A percentile compares a stretch with the other conserved stretches of the same genome.
Evolutionary conservation across 169 alveolate species (phyloP).

Genomic region (Cryptosporidium andersoni): DNA sequence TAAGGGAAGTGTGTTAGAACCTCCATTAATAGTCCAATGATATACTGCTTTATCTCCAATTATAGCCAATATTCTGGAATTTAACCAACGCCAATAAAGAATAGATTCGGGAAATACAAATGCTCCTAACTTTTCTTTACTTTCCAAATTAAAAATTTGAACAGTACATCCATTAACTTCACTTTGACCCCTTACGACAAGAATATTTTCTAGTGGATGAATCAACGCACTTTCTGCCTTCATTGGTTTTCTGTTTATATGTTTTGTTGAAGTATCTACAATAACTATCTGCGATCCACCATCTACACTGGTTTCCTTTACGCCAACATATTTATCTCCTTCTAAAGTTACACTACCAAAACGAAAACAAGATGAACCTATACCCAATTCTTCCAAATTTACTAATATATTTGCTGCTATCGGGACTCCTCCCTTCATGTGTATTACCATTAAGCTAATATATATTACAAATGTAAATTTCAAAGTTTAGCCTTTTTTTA

Average conservation of each 20-base stretch:
- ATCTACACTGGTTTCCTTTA: conserved; percentile 87
- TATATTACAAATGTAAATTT: neutral
- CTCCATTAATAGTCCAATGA: conserved; percentile 88
- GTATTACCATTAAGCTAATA: conserved; percentile 16
- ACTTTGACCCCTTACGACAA: conserved; percentile 91
- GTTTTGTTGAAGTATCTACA: conserved; percentile 84
- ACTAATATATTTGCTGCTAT: conserved; percentile 75
- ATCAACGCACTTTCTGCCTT: conserved; percentile 96
- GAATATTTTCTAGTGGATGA: conserved; percentile 93
- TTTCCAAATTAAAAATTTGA: conserved; percentile 92
- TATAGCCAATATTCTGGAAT: conserved; percentile 87
- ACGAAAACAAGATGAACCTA: conserved; percentile 84
- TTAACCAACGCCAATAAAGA: conserved; percentile 94
- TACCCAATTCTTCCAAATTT: conserved; percentile 83
- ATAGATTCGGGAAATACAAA: conserved; percentile 89
- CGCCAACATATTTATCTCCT: conserved; percentile 90
- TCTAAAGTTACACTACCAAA: conserved; percentile 89
- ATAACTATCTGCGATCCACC: conserved; percentile 84
- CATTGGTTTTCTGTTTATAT: conserved; percentile 90
- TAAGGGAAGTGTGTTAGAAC: conserved; percentile 82
- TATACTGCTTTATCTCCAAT: conserved; percentile 91
- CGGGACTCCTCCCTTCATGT: conserved; percentile 75
- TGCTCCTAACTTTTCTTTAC: conserved; percentile 91
- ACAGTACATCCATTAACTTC: conserved; percentile 78
- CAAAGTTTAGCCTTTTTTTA: too few species aligned